These are phyloP conservation scores for Pyrus hybrid DNA, from an alignment of 331 rosid species.

Conservation along the genomic window DNA sequence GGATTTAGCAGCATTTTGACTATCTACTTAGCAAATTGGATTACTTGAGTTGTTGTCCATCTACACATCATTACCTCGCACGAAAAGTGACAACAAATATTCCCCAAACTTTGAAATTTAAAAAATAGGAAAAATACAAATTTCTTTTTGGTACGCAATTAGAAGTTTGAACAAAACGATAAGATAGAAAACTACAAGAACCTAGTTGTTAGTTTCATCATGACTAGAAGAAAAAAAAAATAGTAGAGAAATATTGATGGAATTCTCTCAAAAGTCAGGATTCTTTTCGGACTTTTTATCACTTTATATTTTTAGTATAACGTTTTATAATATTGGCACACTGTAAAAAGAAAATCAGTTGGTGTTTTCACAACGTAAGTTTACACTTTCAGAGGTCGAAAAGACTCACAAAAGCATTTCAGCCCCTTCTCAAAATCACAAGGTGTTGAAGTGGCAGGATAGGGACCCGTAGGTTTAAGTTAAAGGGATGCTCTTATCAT, in stretches of 20 bases:
- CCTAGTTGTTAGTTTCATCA: background rate
- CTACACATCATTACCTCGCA: background rate
- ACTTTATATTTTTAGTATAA: too few species aligned
- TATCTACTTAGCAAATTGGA: background rate
- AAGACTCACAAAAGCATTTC: rapidly evolving
- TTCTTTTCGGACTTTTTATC: rapidly evolving
- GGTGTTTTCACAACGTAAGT: rapidly evolving
- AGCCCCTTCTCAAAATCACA: too few species aligned
- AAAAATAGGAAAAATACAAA: background rate
- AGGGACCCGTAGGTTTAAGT: too few species aligned
- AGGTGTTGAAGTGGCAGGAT: too few species aligned
- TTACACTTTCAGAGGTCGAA: rapidly evolving
- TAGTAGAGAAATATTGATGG: too few species aligned
- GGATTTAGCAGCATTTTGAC: background rate
- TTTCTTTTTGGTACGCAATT: background rate
- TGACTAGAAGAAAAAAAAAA: background rate
- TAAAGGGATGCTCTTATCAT: too few species aligned
- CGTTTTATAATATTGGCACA: rapidly evolving
- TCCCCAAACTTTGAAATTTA: background rate
- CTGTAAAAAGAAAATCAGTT: too few species aligned
- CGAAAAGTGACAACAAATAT: background rate
- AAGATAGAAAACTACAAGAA: background rate
- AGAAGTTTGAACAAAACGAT: background rate
- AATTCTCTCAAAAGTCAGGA: too few species aligned
- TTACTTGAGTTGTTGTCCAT: background rate